Conservation (phyloP, 140 eudicot species). For the Stevia rebaudiana region DNA sequence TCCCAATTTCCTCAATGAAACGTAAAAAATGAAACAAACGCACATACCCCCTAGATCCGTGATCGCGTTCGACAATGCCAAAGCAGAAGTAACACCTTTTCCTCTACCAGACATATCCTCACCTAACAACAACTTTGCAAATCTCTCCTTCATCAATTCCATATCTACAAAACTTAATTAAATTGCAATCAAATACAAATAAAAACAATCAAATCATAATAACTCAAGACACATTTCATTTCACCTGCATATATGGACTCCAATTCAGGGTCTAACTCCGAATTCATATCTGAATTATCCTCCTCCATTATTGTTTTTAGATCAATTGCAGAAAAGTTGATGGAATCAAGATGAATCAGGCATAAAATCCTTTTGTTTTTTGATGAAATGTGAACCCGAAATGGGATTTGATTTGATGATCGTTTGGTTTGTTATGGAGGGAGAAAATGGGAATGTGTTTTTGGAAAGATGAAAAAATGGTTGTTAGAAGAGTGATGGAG, state of each 20-base stretch:
- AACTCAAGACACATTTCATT: neutral
- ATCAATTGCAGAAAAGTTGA: conserved; percentile 6
- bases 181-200: neutral
- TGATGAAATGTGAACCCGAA: neutral
- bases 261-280: conserved; percentile 27
- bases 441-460: neutral
- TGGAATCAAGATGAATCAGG: conserved; percentile 1
- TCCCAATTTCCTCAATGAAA: neutral
- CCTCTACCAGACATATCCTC: conserved; percentile 95
- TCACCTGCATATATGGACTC: conserved; percentile 30
- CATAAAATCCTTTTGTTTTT: neutral
- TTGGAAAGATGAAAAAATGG: conserved; percentile 21
- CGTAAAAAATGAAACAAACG: neutral
- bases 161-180: conserved; percentile 30
- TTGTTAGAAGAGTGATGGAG: conserved; percentile 24
- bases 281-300: conserved; percentile 12
- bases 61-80: conserved; percentile 88
- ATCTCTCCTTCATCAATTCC: conserved; percentile 75
- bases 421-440: conserved; percentile 13
- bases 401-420: conserved; percentile 14
- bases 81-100: conserved; percentile 70
- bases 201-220: neutral
- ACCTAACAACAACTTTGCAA: conserved; percentile 77
- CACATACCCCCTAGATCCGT: conserved; percentile 68
- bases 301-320: conserved; percentile 19